A percentile compares a stretch with the other conserved stretches of the same genome.
Conservation (phyloP, 179 eudicot genomes). For the Nepenthes alata region DNA sequence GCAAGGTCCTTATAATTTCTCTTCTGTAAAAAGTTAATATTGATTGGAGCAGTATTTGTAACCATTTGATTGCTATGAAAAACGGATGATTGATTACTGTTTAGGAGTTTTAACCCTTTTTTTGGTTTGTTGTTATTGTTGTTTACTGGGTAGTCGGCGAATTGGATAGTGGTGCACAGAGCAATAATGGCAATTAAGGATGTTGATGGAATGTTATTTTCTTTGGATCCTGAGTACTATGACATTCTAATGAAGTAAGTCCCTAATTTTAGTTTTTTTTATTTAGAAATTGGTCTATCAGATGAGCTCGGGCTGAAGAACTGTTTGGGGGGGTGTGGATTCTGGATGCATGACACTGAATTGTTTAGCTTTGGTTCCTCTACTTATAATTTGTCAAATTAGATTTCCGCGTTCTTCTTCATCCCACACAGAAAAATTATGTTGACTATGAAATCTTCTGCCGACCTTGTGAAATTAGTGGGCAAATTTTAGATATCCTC, state of each 20-base stretch:
- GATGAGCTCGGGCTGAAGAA: too few relatives aligned
- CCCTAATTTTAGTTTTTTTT: neutral
- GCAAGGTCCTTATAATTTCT: constrained; percentile 43
- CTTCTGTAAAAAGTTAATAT: too few relatives aligned
- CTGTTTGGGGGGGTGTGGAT: too few relatives aligned
- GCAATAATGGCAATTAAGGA: constrained; percentile 92
- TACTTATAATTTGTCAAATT: neutral
- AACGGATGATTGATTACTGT: neutral
- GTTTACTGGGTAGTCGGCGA: constrained; percentile 53
- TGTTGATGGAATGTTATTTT: constrained; percentile 70
- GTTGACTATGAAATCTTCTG: too few relatives aligned
- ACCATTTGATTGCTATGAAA: neutral
- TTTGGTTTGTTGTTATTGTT: constrained; percentile 2
- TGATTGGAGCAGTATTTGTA: too few relatives aligned
- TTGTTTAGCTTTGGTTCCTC: too few relatives aligned
- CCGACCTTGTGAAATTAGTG: too few relatives aligned
- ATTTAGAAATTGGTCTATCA: neutral
- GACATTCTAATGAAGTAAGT: constrained; percentile 94
- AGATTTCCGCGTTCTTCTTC: too few relatives aligned
- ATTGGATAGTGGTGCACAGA: constrained; percentile 89
- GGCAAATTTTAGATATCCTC: too few relatives aligned
- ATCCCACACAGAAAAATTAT: too few relatives aligned
- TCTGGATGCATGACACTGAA: too few relatives aligned
- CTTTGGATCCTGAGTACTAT: constrained; percentile 83
- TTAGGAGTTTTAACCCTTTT: neutral